Percentiles rank a stretch among this genome's conserved stretches.
Evolutionary conservation across 495 filamentous ascomycete species (phyloP).

Genomic region (Aspergillus funiculosus): DNA sequence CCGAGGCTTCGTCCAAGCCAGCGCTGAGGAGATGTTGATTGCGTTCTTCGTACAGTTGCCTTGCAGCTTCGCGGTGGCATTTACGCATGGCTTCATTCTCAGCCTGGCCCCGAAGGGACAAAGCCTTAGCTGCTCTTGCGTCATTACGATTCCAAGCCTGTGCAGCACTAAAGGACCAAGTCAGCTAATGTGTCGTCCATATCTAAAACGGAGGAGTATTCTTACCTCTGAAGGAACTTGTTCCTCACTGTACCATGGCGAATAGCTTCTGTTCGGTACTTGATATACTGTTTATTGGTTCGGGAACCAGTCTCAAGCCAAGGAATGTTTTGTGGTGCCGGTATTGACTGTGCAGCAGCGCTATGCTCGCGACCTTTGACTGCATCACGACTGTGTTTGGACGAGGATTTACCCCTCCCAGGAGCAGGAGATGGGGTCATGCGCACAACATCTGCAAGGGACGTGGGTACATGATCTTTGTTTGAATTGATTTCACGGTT

Average conservation of each 20-base stretch:
- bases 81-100: conserved; percentile 98
- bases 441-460: conserved; percentile 90
- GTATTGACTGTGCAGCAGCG: conserved; percentile 73
- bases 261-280: conserved; percentile 88
- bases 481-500: conserved; percentile 40
- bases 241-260: conserved; percentile 93
- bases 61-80: conserved; percentile 90
- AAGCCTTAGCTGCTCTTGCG: conserved; percentile 89
- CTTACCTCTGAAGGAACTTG: conserved; percentile 92
- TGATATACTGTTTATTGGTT: conserved; percentile 89
- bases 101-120: conserved; percentile 87
- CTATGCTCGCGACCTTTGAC: conserved; percentile 66
- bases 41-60: conserved; percentile 87
- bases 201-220: conserved; percentile 13
- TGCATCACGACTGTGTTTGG: conserved; percentile 40
- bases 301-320: conserved; percentile 94
- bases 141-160: conserved; percentile 99
- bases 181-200: conserved; percentile 20
- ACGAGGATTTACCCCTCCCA: conserved; percentile 42
- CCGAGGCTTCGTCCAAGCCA: conserved; percentile 37
- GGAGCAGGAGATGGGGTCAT: conserved; percentile 76
- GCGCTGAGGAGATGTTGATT: conserved; percentile 60
- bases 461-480: conserved; percentile 68
- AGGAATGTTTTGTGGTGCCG: conserved; percentile 83
- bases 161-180: conserved; percentile 59